A percentile compares a stretch with the other conserved stretches of the same genome.
Evolutionary conservation across 1,139 yeast genomes (phyloP).

Genomic region (Magnusiomyces suaveolens): DNA sequence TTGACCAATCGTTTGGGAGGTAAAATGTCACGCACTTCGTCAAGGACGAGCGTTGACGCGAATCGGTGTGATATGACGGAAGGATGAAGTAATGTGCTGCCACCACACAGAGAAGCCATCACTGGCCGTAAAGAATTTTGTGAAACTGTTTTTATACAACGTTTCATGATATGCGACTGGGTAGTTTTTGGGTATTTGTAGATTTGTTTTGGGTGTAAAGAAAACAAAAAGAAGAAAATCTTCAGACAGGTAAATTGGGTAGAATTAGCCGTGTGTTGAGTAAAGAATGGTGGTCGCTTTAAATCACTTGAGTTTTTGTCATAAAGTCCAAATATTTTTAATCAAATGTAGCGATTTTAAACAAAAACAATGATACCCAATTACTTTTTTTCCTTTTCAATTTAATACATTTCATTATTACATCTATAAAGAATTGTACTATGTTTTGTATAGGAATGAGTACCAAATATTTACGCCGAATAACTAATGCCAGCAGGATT

Average conservation of each 20-base stretch:
- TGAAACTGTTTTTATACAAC: not conserved
- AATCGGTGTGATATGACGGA: not conserved
- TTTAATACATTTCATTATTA: too few species aligned
- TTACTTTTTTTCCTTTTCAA: too few species aligned
- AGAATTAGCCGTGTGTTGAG: not conserved
- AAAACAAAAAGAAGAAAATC: not conserved
- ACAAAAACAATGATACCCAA: too few species aligned
- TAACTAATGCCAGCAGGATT: too few species aligned
- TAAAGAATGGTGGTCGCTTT: not conserved
- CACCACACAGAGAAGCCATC: not conserved
- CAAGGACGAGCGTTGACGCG: constrained; percentile 4
- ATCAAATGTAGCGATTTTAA: too few species aligned
- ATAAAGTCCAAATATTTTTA: too few species aligned
- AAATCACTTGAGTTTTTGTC: too few species aligned
- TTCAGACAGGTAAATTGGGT: too few species aligned
- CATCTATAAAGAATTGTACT: too few species aligned
- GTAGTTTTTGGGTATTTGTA: too few species aligned
- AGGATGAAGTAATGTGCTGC: not conserved
- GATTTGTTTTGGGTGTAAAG: not conserved
- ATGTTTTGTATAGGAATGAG: too few species aligned
- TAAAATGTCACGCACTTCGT: constrained; percentile 6
- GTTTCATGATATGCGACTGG: not conserved
- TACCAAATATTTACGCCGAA: too few species aligned
- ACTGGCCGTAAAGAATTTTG: not conserved
- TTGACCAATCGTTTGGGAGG: constrained; percentile 6